Evolutionary conservation across 1,284 basidiomycete species (phyloP).

Genomic region (Ustilago cynodontis): DNA sequence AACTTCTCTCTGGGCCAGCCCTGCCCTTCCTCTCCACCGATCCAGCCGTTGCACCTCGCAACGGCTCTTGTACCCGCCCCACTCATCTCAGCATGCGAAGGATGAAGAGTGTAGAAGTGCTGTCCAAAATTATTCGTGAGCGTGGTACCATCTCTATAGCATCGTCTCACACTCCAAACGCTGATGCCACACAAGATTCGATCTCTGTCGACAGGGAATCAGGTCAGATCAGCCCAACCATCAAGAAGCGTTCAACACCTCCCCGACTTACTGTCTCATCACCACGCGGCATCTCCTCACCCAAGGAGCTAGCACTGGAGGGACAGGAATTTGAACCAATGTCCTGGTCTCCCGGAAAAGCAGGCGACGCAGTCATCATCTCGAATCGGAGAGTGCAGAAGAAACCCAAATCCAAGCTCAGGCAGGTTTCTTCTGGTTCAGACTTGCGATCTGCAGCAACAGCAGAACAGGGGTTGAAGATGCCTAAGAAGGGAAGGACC

Average conservation of each 20-base stretch:
- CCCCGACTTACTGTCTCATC: constrained; percentile 49
- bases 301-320: constrained; percentile 41
- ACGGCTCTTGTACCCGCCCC: constrained; percentile 42
- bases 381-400: constrained; percentile 33
- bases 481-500: constrained; percentile 20
- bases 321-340: constrained; percentile 48
- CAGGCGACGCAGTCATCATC: constrained; percentile 19
- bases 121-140: constrained; percentile 43
- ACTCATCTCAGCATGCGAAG: constrained; percentile 42
- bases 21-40: constrained; percentile 48
- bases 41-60: constrained; percentile 45
- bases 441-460: constrained; percentile 18
- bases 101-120: constrained; percentile 54
- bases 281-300: constrained; percentile 48
- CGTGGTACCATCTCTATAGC: constrained; percentile 18
- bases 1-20: constrained; percentile 32
- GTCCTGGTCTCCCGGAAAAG: constrained; percentile 37
- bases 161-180: neutral
- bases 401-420: constrained; percentile 32
- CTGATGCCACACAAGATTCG: neutral
- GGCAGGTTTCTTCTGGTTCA: constrained; percentile 22
- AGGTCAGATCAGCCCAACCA: constrained; percentile 29
- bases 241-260: constrained; percentile 34
- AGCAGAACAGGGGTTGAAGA: constrained; percentile 20
- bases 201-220: constrained; percentile 14